A percentile compares a stretch with the other conserved stretches of the same genome.
These are phyloP conservation scores for Aegilops bicornis DNA, from an alignment of 176 grass and related monocot species.

Conservation along the genomic window DNA sequence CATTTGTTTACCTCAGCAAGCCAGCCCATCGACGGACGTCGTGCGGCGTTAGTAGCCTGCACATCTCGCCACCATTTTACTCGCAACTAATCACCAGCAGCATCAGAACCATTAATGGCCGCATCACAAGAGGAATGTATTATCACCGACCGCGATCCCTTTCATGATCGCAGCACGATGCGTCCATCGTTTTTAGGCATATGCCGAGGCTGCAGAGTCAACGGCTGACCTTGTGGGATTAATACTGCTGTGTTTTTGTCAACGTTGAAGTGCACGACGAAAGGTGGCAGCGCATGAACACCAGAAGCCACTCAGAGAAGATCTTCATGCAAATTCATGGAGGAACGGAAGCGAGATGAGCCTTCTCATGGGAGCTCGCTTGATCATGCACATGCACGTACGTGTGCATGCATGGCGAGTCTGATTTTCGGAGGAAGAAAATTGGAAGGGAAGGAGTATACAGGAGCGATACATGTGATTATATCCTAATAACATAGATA, in stretches of 20 bases:
- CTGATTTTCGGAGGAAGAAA: neutral
- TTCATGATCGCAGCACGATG: neutral
- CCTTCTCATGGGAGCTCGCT: neutral
- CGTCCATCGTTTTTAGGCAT: neutral
- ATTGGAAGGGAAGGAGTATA: neutral
- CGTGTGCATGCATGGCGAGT: neutral
- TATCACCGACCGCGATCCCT: neutral
- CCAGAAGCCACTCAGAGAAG: neutral
- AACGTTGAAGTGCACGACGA: no score
- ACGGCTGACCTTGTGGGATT: neutral
- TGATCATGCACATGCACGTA: no score
- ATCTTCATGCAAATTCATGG: neutral
- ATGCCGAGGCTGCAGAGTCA: neutral
- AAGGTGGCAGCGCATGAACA: neutral
- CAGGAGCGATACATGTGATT: neutral
- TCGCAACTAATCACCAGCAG: neutral
- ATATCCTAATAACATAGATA: neutral
- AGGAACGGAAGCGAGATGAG: neutral
- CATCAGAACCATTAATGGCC: neutral
- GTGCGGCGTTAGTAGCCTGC: conserved; percentile 34
- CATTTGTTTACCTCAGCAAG: conserved; percentile 20
- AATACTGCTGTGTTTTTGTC: no score
- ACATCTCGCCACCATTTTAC: conserved; percentile 1
- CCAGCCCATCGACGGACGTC: neutral
- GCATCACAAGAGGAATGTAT: neutral